phyloP scores from a whole-genome alignment of 352 stramenopile genomes.

The Phytophthora cryptogea region DNA sequence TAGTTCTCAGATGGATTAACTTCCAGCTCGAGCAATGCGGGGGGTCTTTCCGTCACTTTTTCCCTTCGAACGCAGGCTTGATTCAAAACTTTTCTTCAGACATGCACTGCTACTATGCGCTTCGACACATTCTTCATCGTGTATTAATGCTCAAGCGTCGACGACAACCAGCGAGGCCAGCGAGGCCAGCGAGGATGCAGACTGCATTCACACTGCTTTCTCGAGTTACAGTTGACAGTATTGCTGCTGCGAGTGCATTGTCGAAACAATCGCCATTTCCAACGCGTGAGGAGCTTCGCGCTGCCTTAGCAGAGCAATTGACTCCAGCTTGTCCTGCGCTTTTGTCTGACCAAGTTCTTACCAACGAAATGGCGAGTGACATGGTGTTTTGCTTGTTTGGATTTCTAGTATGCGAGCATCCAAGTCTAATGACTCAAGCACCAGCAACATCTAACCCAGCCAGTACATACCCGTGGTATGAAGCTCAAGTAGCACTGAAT shows the following conservation, averaged over 20 bases:
- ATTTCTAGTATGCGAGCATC: slow-evolving; percentile 65
- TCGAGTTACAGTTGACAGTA: slow-evolving; percentile 6
- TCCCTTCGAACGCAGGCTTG: slow-evolving; percentile 30
- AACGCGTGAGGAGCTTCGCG: slow-evolving; percentile 46
- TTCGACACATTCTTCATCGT: slow-evolving; percentile 57
- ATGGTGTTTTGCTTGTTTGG: slow-evolving; percentile 62
- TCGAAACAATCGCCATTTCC: slow-evolving; percentile 38
- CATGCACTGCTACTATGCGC: slow-evolving; percentile 58
- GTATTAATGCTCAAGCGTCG: slow-evolving; percentile 30
- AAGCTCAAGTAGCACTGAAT: slow-evolving; percentile 52
- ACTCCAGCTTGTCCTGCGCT: slow-evolving; percentile 48
- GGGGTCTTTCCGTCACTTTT: slow-evolving; percentile 36
- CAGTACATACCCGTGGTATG: slow-evolving; percentile 51
- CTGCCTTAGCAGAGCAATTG: slow-evolving; percentile 42
- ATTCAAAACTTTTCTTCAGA: slow-evolving; percentile 78
- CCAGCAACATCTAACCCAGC: not conserved
- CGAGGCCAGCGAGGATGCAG: slow-evolving; percentile 10
- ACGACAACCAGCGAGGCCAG: slow-evolving; percentile 4
- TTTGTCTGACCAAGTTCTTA: slow-evolving; percentile 42
- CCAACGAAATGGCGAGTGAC: slow-evolving; percentile 46
- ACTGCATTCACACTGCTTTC: slow-evolving; percentile 27
- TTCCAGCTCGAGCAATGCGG: slow-evolving; percentile 54
- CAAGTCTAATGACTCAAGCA: slow-evolving; percentile 31
- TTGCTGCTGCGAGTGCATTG: slow-evolving; percentile 1
- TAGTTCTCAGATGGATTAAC: slow-evolving; percentile 81